Conservation (phyloP, 2,329 filamentous ascomycete genomes). For the Paraphoma chrysanthemicola region DNA sequence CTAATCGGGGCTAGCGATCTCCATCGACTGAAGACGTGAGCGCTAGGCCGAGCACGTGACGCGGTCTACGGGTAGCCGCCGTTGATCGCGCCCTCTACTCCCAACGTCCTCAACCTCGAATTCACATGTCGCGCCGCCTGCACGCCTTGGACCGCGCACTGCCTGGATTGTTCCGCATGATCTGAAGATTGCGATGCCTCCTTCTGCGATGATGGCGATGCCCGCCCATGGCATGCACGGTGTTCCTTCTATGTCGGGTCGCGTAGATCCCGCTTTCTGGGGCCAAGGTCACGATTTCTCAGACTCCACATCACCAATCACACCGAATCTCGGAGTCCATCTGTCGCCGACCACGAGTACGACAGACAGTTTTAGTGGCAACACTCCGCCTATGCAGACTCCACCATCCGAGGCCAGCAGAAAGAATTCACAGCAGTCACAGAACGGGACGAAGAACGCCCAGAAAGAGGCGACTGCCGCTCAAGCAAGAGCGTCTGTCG, state of each 20-base stretch:
- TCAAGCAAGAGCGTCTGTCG: slow-evolving; percentile 43
- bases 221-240: slow-evolving; percentile 30
- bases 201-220: slow-evolving; percentile 38
- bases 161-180: slow-evolving; percentile 7
- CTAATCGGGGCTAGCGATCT: slow-evolving; percentile 11
- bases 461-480: slow-evolving; percentile 26
- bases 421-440: slow-evolving; percentile 20
- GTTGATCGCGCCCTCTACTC: slow-evolving; percentile 22
- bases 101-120: slow-evolving; percentile 28
- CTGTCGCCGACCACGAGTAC: slow-evolving; percentile 39
- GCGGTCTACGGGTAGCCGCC: slow-evolving; percentile 2
- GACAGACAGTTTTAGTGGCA: slow-evolving; percentile 35
- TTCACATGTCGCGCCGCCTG: slow-evolving; percentile 25
- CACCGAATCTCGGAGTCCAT: slow-evolving; percentile 34
- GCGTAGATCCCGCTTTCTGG: slow-evolving; percentile 45
- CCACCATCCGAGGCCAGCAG: slow-evolving; percentile 35
- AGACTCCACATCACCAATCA: slow-evolving; percentile 28
- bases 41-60: slow-evolving; percentile 2
- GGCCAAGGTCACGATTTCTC: slow-evolving; percentile 33
- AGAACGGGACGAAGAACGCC: slow-evolving; percentile 22
- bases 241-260: slow-evolving; percentile 33
- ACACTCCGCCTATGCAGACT: slow-evolving; percentile 41
- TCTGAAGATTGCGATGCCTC: slow-evolving; percentile 17
- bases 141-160: slow-evolving; percentile 14
- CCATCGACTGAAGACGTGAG: neutral